Evolutionary conservation across 805 yeast genomes (phyloP).

Genomic region (Lachancea nothofagi): DNA sequence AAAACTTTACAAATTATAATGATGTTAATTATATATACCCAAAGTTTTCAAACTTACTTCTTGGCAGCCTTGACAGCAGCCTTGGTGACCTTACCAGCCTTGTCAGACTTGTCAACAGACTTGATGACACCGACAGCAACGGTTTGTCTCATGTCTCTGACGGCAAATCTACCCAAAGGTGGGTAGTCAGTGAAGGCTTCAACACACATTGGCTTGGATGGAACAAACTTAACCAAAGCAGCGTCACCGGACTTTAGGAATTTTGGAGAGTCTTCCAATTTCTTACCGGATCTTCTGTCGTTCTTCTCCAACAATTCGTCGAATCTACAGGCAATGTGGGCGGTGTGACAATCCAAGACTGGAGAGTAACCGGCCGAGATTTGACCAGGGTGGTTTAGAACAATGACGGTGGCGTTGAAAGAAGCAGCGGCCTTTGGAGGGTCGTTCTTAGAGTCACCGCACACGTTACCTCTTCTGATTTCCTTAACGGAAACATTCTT

Average conservation of each 20-base stretch:
- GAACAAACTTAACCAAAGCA: slow-evolving; percentile 85
- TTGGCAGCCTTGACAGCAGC: slow-evolving; percentile 54
- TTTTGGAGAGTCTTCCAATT: slow-evolving; percentile 83
- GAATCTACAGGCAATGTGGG: slow-evolving; percentile 88
- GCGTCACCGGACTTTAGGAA: slow-evolving; percentile 95
- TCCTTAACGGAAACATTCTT: slow-evolving; percentile 87
- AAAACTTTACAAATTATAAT: slow-evolving; percentile 6
- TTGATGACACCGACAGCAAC: slow-evolving; percentile 99
- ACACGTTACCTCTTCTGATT: slow-evolving; percentile 88
- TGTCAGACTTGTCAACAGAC: slow-evolving; percentile 81
- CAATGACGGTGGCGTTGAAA: slow-evolving; percentile 80
- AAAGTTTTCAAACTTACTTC: slow-evolving; percentile 20
- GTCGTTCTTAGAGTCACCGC: slow-evolving; percentile 87
- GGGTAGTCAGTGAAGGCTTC: slow-evolving; percentile 93
- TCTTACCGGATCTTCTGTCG: slow-evolving; percentile 92
- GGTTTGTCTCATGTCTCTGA: slow-evolving; percentile 99
- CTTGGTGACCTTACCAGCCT: slow-evolving; percentile 93
- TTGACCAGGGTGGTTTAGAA: slow-evolving; percentile 91
- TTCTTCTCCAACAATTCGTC: slow-evolving; percentile 74
- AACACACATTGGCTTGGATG: slow-evolving; percentile 90
- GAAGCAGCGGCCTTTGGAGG: slow-evolving; percentile 76
- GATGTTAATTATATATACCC: too few relatives aligned
- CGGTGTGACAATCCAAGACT: slow-evolving; percentile 88
- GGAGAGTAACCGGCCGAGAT: slow-evolving; percentile 87
- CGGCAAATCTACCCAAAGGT: slow-evolving; percentile 96